phyloP scores from a whole-genome alignment of 2,329 filamentous ascomycete genomes.

The Sporothrix luriei region DNA sequence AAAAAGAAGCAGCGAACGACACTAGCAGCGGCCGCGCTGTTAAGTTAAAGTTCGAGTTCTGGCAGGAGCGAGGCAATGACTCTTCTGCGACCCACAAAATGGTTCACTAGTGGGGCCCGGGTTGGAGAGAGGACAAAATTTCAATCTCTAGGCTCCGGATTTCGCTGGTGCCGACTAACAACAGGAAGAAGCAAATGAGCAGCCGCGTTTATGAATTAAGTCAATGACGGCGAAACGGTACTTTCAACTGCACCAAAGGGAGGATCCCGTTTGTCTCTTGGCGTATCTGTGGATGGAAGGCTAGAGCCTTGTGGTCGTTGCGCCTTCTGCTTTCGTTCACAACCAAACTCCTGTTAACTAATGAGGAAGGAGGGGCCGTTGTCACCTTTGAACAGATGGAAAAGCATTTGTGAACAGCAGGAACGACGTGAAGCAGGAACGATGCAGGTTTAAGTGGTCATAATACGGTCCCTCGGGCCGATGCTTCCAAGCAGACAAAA shows the following conservation, averaged over 20 bases:
- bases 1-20: conserved; percentile 8
- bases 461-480: conserved; percentile 8
- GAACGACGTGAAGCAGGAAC: not conserved
- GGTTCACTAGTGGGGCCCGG: conserved; percentile 23
- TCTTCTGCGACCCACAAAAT: conserved; percentile 26
- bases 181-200: conserved; percentile 18
- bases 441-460: not conserved
- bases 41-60: not conserved
- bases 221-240: not conserved
- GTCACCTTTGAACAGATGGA: conserved; percentile 3
- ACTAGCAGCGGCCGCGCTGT: conserved; percentile 12
- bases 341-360: conserved; percentile 9
- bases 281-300: not conserved
- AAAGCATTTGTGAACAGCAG: not conserved
- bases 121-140: conserved; percentile 14
- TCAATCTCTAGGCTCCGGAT: conserved; percentile 15
- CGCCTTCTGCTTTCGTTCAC: conserved; percentile 22
- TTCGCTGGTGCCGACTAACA: conserved; percentile 21
- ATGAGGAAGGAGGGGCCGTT: conserved; percentile 8
- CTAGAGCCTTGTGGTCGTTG: conserved; percentile 13
- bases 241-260: conserved; percentile 8
- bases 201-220: conserved; percentile 5
- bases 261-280: not conserved
- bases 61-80: conserved; percentile 26
- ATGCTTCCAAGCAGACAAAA: not conserved